Conservation (phyloP, 2,329 filamentous ascomycete genomes). For the Apiospora kogelbergensis region DNA sequence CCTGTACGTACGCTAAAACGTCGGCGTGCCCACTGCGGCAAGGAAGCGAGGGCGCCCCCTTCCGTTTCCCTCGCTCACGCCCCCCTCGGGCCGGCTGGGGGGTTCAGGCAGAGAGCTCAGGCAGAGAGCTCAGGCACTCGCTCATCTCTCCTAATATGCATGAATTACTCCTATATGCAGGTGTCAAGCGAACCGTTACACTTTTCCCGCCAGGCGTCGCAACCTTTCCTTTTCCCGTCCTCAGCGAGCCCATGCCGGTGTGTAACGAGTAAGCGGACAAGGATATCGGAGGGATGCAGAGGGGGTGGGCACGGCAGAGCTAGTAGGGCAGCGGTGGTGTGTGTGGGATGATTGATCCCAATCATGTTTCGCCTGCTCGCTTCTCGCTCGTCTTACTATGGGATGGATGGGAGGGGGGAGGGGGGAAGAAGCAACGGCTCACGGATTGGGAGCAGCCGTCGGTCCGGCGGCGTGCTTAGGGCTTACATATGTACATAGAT, state of each 20-base stretch:
- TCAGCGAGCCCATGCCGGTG: neutral
- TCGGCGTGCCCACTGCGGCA: neutral
- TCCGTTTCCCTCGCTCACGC: neutral
- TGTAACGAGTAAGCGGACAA: neutral
- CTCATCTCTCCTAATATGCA: neutral
- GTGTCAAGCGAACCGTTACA: conserved; percentile 3
- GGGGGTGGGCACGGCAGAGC: too few relatives aligned
- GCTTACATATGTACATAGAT: too few relatives aligned
- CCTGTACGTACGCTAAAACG: neutral
- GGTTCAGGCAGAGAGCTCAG: neutral
- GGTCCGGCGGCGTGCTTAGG: neutral
- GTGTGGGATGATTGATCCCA: neutral
- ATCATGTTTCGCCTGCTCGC: neutral
- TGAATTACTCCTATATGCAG: neutral
- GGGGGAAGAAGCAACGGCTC: neutral
- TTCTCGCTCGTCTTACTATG: neutral
- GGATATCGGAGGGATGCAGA: neutral
- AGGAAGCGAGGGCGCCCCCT: neutral
- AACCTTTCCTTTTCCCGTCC: neutral
- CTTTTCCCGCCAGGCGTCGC: neutral
- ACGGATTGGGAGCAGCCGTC: neutral
- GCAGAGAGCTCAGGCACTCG: neutral
- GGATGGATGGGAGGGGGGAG: neutral
- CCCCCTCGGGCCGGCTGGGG: neutral
- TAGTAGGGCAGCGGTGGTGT: neutral